Conservation (phyloP, 257 asterid species). For the Solanum medicagineum region DNA sequence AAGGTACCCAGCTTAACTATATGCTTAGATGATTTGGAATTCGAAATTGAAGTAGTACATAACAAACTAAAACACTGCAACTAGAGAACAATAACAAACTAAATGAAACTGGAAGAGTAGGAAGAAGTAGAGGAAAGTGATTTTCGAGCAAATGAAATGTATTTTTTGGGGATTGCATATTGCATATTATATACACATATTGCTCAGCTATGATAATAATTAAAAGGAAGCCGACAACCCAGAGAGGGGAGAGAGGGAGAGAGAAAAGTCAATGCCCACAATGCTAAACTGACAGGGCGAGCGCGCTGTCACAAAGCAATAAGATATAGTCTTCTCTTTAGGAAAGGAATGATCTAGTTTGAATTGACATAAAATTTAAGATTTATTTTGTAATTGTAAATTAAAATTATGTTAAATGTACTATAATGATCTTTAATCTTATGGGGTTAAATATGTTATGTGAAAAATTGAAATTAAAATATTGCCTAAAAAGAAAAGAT, state of each 20-base stretch:
- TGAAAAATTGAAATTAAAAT: no score
- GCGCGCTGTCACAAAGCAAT: background rate
- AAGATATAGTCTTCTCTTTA: no score
- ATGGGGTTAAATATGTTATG: no score
- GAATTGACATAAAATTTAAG: no score
- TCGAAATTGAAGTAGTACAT: background rate
- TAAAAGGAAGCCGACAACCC: background rate
- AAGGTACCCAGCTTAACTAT: slow-evolving; percentile 6
- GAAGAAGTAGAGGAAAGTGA: background rate
- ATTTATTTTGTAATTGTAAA: no score
- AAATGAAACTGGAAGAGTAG: background rate
- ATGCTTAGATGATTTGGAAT: background rate
- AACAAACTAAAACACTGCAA: background rate
- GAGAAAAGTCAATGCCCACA: slow-evolving; percentile 6
- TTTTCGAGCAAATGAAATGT: background rate
- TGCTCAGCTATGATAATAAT: background rate
- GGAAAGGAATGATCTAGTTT: no score
- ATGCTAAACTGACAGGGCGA: slow-evolving; percentile 1
- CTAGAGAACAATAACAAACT: background rate
- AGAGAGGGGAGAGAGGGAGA: background rate
- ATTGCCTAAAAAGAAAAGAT: no score
- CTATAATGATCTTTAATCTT: no score
- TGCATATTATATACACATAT: background rate
- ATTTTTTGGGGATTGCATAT: background rate
- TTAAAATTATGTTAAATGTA: no score